Percentiles rank a stretch among this genome's conserved stretches.
phyloP scores from a whole-genome alignment of 352 stramenopile species.

The Phytophthora citrophthora region DNA sequence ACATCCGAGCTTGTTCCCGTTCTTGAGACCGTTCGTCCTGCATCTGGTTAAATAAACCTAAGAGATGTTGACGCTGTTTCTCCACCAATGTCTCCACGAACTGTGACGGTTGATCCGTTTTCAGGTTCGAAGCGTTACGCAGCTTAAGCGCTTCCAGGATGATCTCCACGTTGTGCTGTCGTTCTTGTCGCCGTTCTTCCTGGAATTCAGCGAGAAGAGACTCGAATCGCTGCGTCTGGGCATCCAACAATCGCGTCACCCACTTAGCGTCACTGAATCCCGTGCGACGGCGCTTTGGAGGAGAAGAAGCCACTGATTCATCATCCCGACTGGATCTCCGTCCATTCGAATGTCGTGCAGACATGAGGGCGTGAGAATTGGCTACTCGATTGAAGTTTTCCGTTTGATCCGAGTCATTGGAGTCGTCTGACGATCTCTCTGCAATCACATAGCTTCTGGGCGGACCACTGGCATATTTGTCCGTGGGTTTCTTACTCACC shows the following conservation, averaged over 20 bases:
- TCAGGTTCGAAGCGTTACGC: constrained; percentile 27
- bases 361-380: constrained; percentile 7
- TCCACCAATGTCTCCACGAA: constrained; percentile 44
- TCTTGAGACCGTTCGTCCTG: constrained; percentile 43
- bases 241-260: constrained; percentile 41
- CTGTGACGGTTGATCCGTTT: constrained; percentile 30
- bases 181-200: constrained; percentile 48
- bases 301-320: constrained; percentile 1
- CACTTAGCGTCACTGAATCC: constrained; percentile 38
- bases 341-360: constrained; percentile 5
- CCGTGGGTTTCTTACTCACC: constrained; percentile 5
- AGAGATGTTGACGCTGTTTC: constrained; percentile 45
- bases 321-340: constrained; percentile 22
- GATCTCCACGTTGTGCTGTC: constrained; percentile 47
- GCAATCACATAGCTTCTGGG: constrained; percentile 24
- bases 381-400: constrained; percentile 24
- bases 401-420: constrained; percentile 12
- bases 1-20: constrained; percentile 37
- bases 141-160: constrained; percentile 46
- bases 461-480: constrained; percentile 17
- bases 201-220: constrained; percentile 43
- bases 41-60: constrained; percentile 43
- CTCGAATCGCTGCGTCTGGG: constrained; percentile 45
- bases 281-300: constrained; percentile 28
- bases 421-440: constrained; percentile 23